Evolutionary conservation across 768 basidiomycete genomes (phyloP).

Genomic region (Panellus pusillus): DNA sequence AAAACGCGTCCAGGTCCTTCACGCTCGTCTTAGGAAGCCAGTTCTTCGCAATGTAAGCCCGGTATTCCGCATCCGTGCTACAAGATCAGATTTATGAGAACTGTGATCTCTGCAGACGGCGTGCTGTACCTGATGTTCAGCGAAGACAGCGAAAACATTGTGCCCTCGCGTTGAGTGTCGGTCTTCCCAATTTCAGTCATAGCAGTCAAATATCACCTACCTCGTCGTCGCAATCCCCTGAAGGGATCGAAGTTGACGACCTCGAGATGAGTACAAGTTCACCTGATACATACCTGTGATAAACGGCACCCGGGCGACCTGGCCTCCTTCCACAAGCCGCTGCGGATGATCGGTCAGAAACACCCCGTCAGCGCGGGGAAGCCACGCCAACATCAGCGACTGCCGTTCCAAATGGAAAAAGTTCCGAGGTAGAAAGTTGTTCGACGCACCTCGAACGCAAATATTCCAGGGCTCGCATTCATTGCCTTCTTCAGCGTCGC

Average conservation of each 20-base stretch:
- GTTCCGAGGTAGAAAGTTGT: not conserved
- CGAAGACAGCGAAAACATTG: constrained; percentile 27
- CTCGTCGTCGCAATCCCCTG: no score
- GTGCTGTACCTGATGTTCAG: constrained; percentile 29
- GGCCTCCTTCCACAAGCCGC: constrained; percentile 41
- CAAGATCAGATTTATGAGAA: not conserved
- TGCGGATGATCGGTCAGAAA: constrained; percentile 49
- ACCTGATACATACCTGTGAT: constrained; percentile 26
- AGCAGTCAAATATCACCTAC: no score
- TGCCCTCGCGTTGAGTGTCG: constrained; percentile 47
- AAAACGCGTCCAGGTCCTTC: constrained; percentile 30
- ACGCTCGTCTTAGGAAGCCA: constrained; percentile 29
- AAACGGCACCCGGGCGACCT: constrained; percentile 49
- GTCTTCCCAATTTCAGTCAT: constrained; percentile 21
- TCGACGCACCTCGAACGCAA: constrained; percentile 37
- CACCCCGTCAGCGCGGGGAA: constrained; percentile 49
- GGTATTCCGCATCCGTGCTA: constrained; percentile 21
- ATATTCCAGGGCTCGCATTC: constrained; percentile 38
- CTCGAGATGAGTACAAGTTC: no score
- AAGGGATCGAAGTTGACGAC: no score
- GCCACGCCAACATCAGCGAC: constrained; percentile 48
- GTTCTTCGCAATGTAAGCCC: constrained; percentile 30
- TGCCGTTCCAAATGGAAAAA: constrained; percentile 20
- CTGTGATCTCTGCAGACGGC: not conserved
- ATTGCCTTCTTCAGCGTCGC: constrained; percentile 38